These are phyloP conservation scores for Beverwykella pulmonaria DNA, from an alignment of 495 filamentous ascomycete genomes.

Conservation along the genomic window DNA sequence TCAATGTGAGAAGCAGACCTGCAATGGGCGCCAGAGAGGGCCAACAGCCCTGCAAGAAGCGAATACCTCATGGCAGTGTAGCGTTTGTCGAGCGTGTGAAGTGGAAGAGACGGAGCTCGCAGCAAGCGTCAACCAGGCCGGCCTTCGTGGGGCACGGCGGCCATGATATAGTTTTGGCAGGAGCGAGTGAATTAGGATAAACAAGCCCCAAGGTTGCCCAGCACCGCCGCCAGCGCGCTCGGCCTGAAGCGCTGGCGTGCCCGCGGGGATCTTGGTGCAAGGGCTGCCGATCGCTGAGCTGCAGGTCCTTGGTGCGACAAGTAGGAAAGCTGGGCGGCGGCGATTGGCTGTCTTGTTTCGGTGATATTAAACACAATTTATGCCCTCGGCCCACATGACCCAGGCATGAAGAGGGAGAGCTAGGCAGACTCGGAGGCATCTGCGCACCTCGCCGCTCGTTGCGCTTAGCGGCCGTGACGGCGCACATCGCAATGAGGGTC, in stretches of 20 bases:
- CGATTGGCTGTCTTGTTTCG: conserved; percentile 26
- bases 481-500: conserved; percentile 7
- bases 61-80: conserved; percentile 21
- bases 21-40: conserved; percentile 27
- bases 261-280: conserved; percentile 12
- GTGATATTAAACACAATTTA: conserved; percentile 33
- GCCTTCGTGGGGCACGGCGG: conserved; percentile 9
- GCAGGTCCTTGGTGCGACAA: conserved; percentile 30
- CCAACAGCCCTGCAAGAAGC: conserved; percentile 36
- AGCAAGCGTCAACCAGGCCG: too few species aligned
- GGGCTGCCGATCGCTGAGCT: conserved; percentile 9
- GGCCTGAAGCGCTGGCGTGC: neutral
- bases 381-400: neutral
- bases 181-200: conserved; percentile 1
- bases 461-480: neutral
- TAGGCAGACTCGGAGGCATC: neutral
- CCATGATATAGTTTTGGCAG: conserved; percentile 25
- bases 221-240: neutral
- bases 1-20: conserved; percentile 20
- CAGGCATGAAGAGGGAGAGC: neutral
- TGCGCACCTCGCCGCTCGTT: neutral
- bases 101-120: neutral
- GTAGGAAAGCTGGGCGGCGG: neutral
- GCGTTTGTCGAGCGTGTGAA: neutral
- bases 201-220: neutral